phyloP scores from a whole-genome alignment of 495 filamentous ascomycete genomes.

The Cudoniella acicularis region DNA sequence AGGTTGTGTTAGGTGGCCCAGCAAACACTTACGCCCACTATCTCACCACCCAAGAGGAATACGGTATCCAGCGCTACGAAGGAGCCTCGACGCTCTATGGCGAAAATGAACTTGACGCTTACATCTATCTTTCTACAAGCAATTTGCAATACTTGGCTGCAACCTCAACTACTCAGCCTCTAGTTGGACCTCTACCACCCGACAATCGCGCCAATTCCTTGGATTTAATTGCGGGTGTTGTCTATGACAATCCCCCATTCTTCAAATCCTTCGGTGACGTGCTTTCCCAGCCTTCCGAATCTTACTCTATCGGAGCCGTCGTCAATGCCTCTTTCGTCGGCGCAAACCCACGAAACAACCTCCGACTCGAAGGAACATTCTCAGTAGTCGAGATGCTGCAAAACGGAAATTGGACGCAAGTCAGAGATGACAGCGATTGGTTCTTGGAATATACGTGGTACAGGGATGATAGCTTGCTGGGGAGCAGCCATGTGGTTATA shows the following conservation, averaged over 20 bases:
- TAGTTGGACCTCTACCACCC: constrained; percentile 65
- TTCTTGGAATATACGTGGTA: constrained; percentile 76
- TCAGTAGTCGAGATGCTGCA: constrained; percentile 67
- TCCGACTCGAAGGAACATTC: constrained; percentile 76
- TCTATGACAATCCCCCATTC: constrained; percentile 65
- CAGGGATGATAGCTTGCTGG: constrained; percentile 65
- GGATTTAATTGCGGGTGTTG: constrained; percentile 76
- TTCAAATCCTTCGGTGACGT: constrained; percentile 71
- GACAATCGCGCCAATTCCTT: constrained; percentile 71
- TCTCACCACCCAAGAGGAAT: constrained; percentile 86
- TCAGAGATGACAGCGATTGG: constrained; percentile 78
- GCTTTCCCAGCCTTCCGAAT: constrained; percentile 46
- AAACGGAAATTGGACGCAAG: constrained; percentile 59
- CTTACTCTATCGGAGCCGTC: constrained; percentile 59
- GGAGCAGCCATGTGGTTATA: constrained; percentile 73
- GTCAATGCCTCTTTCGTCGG: constrained; percentile 75
- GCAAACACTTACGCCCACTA: constrained; percentile 96
- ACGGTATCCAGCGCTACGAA: constrained; percentile 87
- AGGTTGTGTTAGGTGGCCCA: constrained; percentile 76
- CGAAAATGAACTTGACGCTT: constrained; percentile 74
- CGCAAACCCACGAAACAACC: constrained; percentile 88
- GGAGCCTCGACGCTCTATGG: constrained; percentile 94
- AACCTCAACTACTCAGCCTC: constrained; percentile 40
- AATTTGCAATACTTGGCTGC: constrained; percentile 67
- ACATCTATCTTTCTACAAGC: constrained; percentile 75